A percentile compares a stretch with the other conserved stretches of the same genome.
phyloP scores from a whole-genome alignment of 2,329 filamentous ascomycete species.

The Daldinia sp. region DNA sequence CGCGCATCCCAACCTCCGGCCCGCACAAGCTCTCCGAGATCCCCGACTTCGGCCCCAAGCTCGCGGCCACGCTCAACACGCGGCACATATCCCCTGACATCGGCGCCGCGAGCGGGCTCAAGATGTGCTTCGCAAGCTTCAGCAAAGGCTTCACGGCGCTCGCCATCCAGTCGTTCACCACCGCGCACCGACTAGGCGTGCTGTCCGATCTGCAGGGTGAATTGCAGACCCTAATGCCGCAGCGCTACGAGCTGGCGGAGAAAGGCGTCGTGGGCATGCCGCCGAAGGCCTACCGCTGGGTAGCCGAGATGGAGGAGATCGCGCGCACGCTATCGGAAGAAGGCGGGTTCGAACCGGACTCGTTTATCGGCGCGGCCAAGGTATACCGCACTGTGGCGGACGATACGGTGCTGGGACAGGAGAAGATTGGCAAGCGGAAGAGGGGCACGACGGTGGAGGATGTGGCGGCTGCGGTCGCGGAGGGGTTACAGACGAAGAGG shows the following conservation, averaged over 20 bases:
- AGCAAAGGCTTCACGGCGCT: constrained; percentile 76
- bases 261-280: constrained; percentile 70
- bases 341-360: constrained; percentile 68
- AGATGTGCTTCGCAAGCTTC: constrained; percentile 74
- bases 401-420: constrained; percentile 69
- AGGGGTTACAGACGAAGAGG: constrained; percentile 50
- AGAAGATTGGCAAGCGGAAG: constrained; percentile 68
- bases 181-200: constrained; percentile 73
- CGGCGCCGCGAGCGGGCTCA: constrained; percentile 69
- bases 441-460: constrained; percentile 69
- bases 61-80: constrained; percentile 61
- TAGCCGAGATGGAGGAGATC: constrained; percentile 83
- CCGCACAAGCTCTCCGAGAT: constrained; percentile 57
- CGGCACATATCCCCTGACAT: constrained; percentile 63
- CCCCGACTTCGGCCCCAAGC: constrained; percentile 55
- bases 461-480: constrained; percentile 59
- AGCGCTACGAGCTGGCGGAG: constrained; percentile 60
- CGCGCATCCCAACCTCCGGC: constrained; percentile 64
- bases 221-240: constrained; percentile 64
- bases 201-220: constrained; percentile 69
- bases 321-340: constrained; percentile 72
- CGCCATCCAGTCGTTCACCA: constrained; percentile 77
- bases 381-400: constrained; percentile 73
- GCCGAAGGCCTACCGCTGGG: constrained; percentile 83
- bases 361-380: constrained; percentile 71